These are phyloP conservation scores for Drechslerella dactyloides DNA, from an alignment of 2,329 filamentous ascomycete species.

Conservation along the genomic window DNA sequence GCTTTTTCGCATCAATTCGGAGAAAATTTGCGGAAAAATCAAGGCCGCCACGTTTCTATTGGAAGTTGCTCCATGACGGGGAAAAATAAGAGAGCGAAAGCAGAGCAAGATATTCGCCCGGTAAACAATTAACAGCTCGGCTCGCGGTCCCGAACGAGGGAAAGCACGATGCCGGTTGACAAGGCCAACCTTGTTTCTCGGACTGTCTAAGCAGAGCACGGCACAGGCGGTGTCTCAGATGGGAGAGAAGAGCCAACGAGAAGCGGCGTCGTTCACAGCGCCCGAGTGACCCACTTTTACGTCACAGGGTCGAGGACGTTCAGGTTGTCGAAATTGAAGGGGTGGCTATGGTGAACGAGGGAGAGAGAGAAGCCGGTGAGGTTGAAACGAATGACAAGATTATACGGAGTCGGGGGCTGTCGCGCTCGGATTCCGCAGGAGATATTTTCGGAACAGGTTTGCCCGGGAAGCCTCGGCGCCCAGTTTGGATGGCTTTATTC, in stretches of 20 bases:
- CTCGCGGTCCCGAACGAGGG: constrained; percentile 51
- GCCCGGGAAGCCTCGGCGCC: constrained; percentile 34
- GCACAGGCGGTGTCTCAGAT: constrained; percentile 51
- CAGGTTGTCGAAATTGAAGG: constrained; percentile 34
- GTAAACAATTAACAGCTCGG: constrained; percentile 50
- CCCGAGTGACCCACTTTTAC: constrained; percentile 45
- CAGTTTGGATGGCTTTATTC: constrained; percentile 35
- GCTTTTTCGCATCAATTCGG: constrained; percentile 33
- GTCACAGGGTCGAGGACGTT: constrained; percentile 38
- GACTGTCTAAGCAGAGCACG: constrained; percentile 40
- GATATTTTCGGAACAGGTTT: constrained; percentile 6
- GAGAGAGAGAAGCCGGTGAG: constrained; percentile 15
- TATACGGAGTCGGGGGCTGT: constrained; percentile 41
- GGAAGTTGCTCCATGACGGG: constrained; percentile 37
- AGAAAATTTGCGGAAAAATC: constrained; percentile 52
- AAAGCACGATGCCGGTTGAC: constrained; percentile 49
- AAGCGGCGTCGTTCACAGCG: constrained; percentile 30
- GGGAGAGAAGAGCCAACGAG: constrained; percentile 27
- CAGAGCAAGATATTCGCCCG: constrained; percentile 38
- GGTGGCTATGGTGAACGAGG: constrained; percentile 10
- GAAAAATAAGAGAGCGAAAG: constrained; percentile 38
- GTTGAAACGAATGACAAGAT: constrained; percentile 42
- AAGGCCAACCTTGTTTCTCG: constrained; percentile 44
- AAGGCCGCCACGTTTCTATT: constrained; percentile 51
- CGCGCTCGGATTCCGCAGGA: constrained; percentile 50